Evolutionary conservation across 2,329 filamentous ascomycete genomes (phyloP).

Genomic region (Diplodia seriata): DNA sequence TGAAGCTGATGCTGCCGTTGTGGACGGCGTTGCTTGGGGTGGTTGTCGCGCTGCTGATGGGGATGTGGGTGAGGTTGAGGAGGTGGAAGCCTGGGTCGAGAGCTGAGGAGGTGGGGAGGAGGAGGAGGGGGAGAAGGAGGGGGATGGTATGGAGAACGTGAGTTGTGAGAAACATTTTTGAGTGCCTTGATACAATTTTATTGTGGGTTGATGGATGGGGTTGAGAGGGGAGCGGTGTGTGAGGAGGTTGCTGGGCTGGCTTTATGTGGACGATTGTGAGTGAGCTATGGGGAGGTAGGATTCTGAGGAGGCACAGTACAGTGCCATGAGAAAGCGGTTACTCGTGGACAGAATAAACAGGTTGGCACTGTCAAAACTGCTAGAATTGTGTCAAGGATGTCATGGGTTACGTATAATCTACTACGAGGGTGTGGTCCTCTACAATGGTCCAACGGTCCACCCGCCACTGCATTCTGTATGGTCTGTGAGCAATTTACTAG

Average conservation of each 20-base stretch:
- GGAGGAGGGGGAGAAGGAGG: not conserved
- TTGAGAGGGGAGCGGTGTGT: no score
- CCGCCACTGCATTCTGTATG: no score
- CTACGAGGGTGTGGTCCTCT: no score
- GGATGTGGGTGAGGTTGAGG: constrained; percentile 25
- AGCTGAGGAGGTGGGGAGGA: not conserved
- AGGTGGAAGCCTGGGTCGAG: constrained; percentile 5
- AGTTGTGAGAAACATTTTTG: not conserved
- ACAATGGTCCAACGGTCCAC: no score
- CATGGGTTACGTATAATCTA: no score
- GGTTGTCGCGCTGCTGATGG: not conserved
- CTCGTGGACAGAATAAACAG: not conserved
- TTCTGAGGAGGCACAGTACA: not conserved
- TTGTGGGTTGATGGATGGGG: not conserved
- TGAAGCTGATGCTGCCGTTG: constrained; percentile 17
- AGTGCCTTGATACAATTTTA: not conserved
- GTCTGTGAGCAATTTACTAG: not conserved
- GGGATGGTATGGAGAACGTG: not conserved
- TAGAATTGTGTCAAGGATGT: not conserved
- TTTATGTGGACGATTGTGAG: not conserved
- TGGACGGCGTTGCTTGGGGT: not conserved
- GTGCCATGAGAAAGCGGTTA: not conserved
- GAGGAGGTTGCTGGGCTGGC: not conserved
- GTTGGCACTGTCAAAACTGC: not conserved
- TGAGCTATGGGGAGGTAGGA: not conserved